Evolutionary conservation across 208 protist genomes (phyloP), one percentile per base, ranked within the genome.

Genomic region (Acanthamoeba rhysodes): DNA sequence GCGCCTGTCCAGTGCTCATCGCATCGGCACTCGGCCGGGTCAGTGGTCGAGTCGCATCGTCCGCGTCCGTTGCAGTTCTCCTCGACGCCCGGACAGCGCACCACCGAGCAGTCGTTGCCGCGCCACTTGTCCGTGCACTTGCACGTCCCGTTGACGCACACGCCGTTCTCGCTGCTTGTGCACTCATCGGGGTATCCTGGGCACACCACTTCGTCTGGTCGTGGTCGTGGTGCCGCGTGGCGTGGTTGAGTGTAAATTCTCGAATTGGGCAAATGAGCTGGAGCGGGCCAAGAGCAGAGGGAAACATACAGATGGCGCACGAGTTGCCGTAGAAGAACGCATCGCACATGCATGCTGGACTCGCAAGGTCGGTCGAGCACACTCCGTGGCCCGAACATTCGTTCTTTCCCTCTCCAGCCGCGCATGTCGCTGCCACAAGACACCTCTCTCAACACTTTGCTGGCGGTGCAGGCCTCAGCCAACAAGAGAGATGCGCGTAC

Each of bases 41-140:
- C 22, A 4, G 55, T 41, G 74, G 41, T 84, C 14, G n/a, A 7
- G 32, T 84, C 37, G 45, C 74, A 84, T 0, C 16, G 9, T 24
- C 74, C 74, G n/a, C 66, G 66, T 29, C 74, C 74, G 45, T 84
- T 84, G 74, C 74, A 84, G 74, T 84, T 84, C 74, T 84, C 74
- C 74, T 84, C 22, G 9, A 1, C 74, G 18, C 74, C 41, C 0
- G 74, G 74, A 8, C 74, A 84, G 0, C 74, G 74, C 34, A 84
- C 74, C 20, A 84, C 37, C 74, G 74, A 84, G 74, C 34, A 84
- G 24, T 84, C 74, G 34, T 5, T 2, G 22, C 74, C 74, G 34
- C 74, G 74, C 74, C 74, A 84, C 0, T 12, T 4, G 45, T 84
- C 74, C 0, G 1, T 8, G 74, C 74, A 84, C 41, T 84, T 2